These are phyloP conservation scores for Daldinia bambusicola DNA, from an alignment of 495 filamentous ascomycete species.

Conservation along the genomic window DNA sequence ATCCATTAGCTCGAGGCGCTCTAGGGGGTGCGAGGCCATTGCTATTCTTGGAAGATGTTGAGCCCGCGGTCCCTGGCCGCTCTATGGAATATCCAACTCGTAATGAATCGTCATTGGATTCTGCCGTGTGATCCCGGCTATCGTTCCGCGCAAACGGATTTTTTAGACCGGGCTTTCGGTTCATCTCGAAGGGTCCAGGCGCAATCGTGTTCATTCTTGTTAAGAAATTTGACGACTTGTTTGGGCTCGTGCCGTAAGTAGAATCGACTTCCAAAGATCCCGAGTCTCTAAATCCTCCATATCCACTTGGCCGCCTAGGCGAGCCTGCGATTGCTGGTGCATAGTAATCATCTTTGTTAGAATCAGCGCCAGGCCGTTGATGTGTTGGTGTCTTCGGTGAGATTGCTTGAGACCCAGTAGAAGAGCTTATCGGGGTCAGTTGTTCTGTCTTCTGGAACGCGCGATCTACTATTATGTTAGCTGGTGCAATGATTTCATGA, in stretches of 20 bases:
- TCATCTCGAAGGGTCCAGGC: slow-evolving; percentile 71
- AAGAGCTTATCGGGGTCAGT: slow-evolving; percentile 69
- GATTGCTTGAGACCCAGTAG: slow-evolving; percentile 63
- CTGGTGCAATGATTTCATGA: slow-evolving; percentile 14
- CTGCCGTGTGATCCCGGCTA: slow-evolving; percentile 37
- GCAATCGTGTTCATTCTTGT: slow-evolving; percentile 72
- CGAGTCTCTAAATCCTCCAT: slow-evolving; percentile 56
- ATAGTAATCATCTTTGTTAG: slow-evolving; percentile 52
- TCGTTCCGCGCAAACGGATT: slow-evolving; percentile 39
- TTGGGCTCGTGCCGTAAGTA: slow-evolving; percentile 48
- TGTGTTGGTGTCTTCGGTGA: slow-evolving; percentile 65
- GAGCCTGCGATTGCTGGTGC: slow-evolving; percentile 50
- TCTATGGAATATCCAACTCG: slow-evolving; percentile 46
- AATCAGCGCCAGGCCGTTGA: slow-evolving; percentile 51
- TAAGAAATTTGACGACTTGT: slow-evolving; percentile 61
- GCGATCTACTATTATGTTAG: slow-evolving; percentile 64
- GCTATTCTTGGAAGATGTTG: slow-evolving; percentile 54
- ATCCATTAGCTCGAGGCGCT: slow-evolving; percentile 59
- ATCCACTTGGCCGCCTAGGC: slow-evolving; percentile 53
- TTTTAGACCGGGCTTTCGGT: slow-evolving; percentile 40
- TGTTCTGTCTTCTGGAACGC: slow-evolving; percentile 67
- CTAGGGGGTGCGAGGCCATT: slow-evolving; percentile 51
- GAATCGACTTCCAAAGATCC: slow-evolving; percentile 62
- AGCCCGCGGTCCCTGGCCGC: slow-evolving; percentile 55
- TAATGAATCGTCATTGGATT: slow-evolving; percentile 39